Percentiles rank a stretch among this genome's conserved stretches.
Evolutionary conservation across 805 yeast species (phyloP).

Genomic region (Kazachstania taianensis): DNA sequence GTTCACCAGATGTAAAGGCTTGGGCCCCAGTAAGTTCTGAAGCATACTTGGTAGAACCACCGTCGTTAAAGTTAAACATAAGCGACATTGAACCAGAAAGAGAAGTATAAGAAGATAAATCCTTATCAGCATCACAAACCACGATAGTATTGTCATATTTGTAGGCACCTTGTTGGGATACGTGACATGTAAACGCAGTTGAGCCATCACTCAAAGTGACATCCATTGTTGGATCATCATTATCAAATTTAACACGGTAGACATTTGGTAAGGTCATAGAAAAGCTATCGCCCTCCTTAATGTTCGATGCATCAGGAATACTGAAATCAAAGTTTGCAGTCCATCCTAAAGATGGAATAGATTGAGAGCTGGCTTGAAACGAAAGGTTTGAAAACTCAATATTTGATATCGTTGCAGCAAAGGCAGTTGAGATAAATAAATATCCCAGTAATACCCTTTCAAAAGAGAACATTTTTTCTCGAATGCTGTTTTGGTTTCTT

Average conservation of each 20-base stretch:
- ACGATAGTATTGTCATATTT: conserved; percentile 22
- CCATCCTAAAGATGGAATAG: conserved; percentile 29
- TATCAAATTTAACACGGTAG: conserved; percentile 28
- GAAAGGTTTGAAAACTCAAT: conserved; percentile 10
- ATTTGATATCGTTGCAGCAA: conserved; percentile 9
- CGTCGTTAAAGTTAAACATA: conserved; percentile 27
- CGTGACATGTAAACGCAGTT: conserved; percentile 25
- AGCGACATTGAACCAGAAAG: conserved; percentile 25
- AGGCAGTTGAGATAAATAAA: conserved; percentile 1
- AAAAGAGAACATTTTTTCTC: background rate
- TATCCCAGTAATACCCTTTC: background rate
- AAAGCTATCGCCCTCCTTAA: conserved; percentile 22
- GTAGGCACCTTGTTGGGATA: conserved; percentile 30
- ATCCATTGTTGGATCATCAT: conserved; percentile 12
- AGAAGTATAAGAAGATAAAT: conserved; percentile 11
- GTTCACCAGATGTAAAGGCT: conserved; percentile 22
- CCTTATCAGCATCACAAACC: conserved; percentile 22
- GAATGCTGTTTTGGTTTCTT: background rate
- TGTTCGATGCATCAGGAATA: conserved; percentile 12
- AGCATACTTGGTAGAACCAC: conserved; percentile 25
- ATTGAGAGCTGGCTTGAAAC: conserved; percentile 1
- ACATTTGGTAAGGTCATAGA: conserved; percentile 24
- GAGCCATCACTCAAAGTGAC: conserved; percentile 20
- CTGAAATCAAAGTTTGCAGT: conserved; percentile 23
- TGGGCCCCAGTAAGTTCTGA: conserved; percentile 29